Conservation (phyloP, 805 yeast species). For the Wickerhamomyces rabaulensis region DNA sequence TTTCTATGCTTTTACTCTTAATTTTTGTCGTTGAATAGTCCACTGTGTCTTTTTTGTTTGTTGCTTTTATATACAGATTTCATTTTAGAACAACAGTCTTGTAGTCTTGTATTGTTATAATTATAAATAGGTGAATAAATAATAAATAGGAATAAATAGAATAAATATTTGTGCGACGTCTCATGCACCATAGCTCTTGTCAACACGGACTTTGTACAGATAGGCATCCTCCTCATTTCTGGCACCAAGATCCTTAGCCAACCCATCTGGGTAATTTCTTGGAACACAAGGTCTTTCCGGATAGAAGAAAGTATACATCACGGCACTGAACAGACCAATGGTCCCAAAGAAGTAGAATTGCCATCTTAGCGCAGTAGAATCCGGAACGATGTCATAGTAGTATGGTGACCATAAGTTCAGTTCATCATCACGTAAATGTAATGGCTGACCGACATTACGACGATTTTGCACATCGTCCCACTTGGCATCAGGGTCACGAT, state of each 20-base stretch:
- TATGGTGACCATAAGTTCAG: conserved; percentile 88
- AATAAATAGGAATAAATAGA: neutral
- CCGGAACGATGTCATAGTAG: conserved; percentile 53
- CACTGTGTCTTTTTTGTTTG: neutral
- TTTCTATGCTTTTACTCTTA: neutral
- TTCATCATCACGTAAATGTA: conserved; percentile 67
- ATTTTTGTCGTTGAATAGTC: neutral
- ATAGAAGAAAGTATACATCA: conserved; percentile 45
- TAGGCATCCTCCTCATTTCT: conserved; percentile 36
- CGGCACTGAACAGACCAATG: conserved; percentile 34
- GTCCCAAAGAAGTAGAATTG: conserved; percentile 53
- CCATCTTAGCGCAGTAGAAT: conserved; percentile 55
- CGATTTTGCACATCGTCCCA: conserved; percentile 80
- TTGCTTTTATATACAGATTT: neutral
- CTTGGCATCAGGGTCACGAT: conserved; percentile 63
- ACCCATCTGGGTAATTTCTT: conserved; percentile 73
- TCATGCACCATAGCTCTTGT: conserved; percentile 23
- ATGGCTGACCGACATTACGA: conserved; percentile 70
- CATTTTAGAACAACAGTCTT: neutral
- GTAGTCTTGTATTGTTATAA: neutral
- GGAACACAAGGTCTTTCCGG: conserved; percentile 74
- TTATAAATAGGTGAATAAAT: neutral
- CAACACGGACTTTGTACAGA: conserved; percentile 37
- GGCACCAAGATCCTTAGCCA: conserved; percentile 72
- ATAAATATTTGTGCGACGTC: neutral